phyloP scores from a whole-genome alignment of 257 asterid species.

The Solanum phureja region DNA sequence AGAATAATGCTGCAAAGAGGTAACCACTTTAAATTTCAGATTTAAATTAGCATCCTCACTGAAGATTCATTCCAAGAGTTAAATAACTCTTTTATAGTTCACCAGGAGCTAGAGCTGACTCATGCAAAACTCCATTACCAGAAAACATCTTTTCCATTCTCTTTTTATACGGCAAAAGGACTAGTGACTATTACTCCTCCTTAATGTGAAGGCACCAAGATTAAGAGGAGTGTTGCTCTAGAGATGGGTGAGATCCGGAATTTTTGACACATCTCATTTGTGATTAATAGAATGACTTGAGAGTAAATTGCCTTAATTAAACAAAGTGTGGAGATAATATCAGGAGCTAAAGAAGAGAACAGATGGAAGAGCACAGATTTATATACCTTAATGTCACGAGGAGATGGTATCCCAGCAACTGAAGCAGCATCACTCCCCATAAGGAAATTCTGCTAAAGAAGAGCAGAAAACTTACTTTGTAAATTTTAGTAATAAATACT shows the following conservation, averaged over 20 bases:
- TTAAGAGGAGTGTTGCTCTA: not conserved
- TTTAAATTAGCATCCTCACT: not conserved
- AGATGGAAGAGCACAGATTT: not conserved
- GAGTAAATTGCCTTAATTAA: not conserved
- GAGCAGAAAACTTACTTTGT: too few species aligned
- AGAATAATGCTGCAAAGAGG: not conserved
- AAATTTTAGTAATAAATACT: not conserved
- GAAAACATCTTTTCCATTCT: not conserved
- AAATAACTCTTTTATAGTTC: not conserved
- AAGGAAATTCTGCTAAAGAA: not conserved
- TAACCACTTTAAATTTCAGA: not conserved
- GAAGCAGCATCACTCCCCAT: constrained; percentile 50
- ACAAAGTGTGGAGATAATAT: not conserved
- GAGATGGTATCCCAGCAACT: constrained; percentile 18
- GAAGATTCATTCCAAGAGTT: not conserved
- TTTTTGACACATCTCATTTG: not conserved
- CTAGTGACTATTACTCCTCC: not conserved
- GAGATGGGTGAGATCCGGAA: not conserved
- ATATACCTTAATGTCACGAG: constrained; percentile 52
- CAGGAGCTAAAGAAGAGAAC: not conserved
- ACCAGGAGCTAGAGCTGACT: not conserved
- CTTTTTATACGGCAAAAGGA: not conserved
- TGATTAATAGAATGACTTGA: not conserved
- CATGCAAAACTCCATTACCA: not conserved
- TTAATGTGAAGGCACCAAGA: not conserved